Evolutionary conservation across 345 rosid species (phyloP).

Genomic region (Aquilaria yunnanensis): DNA sequence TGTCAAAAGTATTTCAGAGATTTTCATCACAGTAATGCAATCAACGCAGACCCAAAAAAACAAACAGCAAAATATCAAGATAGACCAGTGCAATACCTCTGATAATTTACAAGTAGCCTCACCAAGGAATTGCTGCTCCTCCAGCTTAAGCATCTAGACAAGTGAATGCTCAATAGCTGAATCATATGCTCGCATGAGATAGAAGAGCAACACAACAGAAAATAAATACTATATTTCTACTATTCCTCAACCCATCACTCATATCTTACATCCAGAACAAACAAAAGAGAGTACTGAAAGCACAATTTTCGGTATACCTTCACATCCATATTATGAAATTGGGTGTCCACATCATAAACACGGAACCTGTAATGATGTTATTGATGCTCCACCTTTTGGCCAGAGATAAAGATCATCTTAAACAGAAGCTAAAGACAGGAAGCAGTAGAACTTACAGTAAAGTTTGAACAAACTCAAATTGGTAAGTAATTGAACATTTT

Average conservation of each 20-base stretch:
- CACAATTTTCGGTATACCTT: conserved; percentile 39
- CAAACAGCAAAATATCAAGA: too few relatives aligned
- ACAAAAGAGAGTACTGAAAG: background rate
- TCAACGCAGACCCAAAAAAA: too few relatives aligned
- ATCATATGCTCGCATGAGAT: conserved; percentile 1
- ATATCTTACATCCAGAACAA: background rate
- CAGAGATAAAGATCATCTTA: too few relatives aligned
- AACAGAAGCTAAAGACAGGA: too few relatives aligned
- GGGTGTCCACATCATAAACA: conserved; percentile 76
- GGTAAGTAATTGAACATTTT: conserved; percentile 40
- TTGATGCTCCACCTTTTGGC: conserved; percentile 1
- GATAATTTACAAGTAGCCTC: conserved; percentile 55
- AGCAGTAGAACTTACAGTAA: conserved; percentile 54
- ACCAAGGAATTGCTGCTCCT: conserved; percentile 68
- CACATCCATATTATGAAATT: conserved; percentile 56
- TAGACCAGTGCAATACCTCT: conserved; percentile 32
- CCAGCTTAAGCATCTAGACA: conserved; percentile 66
- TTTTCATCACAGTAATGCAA: too few relatives aligned
- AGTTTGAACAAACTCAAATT: conserved; percentile 76
- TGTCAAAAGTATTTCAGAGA: too few relatives aligned
- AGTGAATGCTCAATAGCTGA: background rate
- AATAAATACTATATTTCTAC: too few relatives aligned
- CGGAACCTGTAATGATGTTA: conserved; percentile 43
- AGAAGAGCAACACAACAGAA: too few relatives aligned
- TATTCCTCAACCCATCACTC: too few relatives aligned